Conservation (phyloP, 768 basidiomycete genomes). For the Pleurotus tuoliensis region DNA sequence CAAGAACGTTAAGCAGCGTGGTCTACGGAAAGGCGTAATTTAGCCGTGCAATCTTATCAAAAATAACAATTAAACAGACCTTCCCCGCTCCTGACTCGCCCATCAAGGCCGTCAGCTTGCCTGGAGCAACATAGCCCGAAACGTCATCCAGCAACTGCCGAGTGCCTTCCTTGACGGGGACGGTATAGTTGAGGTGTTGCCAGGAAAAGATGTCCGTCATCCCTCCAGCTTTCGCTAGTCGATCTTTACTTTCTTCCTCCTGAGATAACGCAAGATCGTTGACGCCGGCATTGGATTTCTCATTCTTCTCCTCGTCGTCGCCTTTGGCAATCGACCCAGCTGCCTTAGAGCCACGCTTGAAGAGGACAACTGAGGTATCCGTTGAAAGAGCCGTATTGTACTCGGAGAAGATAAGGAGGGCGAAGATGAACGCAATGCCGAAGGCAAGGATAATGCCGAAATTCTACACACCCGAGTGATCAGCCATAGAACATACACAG, state of each 20-base stretch:
- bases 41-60: conserved; percentile 43
- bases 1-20: conserved; percentile 55
- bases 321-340: conserved; percentile 25
- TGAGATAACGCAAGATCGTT: conserved; percentile 5
- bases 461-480: conserved; percentile 61
- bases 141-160: conserved; percentile 64
- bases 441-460: conserved; percentile 71
- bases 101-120: conserved; percentile 64
- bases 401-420: conserved; percentile 61
- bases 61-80: conserved; percentile 26
- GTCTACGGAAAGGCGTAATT: conserved; percentile 37
- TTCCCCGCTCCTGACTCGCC: conserved; percentile 48
- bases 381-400: conserved; percentile 36
- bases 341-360: conserved; percentile 53
- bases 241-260: conserved; percentile 10
- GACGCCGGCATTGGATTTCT: conserved; percentile 25
- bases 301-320: conserved; percentile 25
- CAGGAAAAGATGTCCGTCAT: conserved; percentile 75
- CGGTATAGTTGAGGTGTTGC: conserved; percentile 65
- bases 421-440: conserved; percentile 46
- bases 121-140: conserved; percentile 78
- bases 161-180: conserved; percentile 42
- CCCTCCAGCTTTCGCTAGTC: neutral
- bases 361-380: conserved; percentile 47
- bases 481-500: conserved; percentile 19